Percentiles rank a stretch among this genome's conserved stretches.
phyloP scores from a whole-genome alignment of 805 yeast genomes.

The Kluyveromyces aestuarii region DNA sequence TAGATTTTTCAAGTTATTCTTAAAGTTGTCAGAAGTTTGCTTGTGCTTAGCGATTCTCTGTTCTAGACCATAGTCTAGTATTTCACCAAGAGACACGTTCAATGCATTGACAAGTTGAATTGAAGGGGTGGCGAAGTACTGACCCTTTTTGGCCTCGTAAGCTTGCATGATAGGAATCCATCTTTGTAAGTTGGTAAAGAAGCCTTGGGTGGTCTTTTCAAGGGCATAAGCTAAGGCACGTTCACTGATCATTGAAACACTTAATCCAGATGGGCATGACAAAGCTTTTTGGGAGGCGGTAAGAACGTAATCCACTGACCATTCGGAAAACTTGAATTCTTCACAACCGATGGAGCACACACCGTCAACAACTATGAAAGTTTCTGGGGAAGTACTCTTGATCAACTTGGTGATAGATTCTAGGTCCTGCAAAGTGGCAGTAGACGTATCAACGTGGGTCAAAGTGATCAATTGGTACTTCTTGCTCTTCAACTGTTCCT shows the following conservation, averaged over 20 bases:
- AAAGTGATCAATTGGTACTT: slow-evolving; percentile 65
- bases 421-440: slow-evolving; percentile 81
- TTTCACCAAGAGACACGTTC: slow-evolving; percentile 64
- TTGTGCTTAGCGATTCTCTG: slow-evolving; percentile 56
- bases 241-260: slow-evolving; percentile 63
- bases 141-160: slow-evolving; percentile 61
- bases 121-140: slow-evolving; percentile 97
- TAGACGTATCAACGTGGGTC: slow-evolving; percentile 95
- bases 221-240: slow-evolving; percentile 63
- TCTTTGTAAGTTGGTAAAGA: slow-evolving; percentile 53
- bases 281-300: slow-evolving; percentile 95
- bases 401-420: slow-evolving; percentile 52
- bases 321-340: slow-evolving; percentile 69
- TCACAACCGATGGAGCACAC: slow-evolving; percentile 94
- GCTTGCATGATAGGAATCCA: slow-evolving; percentile 88
- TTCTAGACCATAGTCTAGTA: slow-evolving; percentile 49
- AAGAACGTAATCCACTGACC: slow-evolving; percentile 84
- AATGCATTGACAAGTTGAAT: slow-evolving; percentile 79
- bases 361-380: slow-evolving; percentile 83
- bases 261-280: slow-evolving; percentile 90
- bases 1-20: slow-evolving; percentile 42
- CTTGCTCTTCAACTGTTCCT: slow-evolving; percentile 41
- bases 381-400: slow-evolving; percentile 59
- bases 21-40: slow-evolving; percentile 55
- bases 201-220: slow-evolving; percentile 37